Evolutionary conservation across 1,284 basidiomycete species (phyloP).

Genomic region (Vanrija pseudolonga): DNA sequence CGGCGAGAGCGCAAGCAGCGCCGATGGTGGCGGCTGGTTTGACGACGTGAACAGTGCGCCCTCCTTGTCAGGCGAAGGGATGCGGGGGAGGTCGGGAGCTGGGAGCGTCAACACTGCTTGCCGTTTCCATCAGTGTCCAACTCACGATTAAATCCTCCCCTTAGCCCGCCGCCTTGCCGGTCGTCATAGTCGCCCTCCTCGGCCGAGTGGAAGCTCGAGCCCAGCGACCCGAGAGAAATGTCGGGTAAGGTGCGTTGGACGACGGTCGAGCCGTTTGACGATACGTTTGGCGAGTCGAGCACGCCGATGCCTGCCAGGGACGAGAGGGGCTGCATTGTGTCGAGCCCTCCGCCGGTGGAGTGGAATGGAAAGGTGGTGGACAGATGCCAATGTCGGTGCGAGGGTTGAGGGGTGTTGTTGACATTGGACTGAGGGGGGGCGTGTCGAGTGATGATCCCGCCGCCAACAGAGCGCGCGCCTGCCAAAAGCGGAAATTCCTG

Average conservation of each 20-base stretch:
- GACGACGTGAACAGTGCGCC: constrained; percentile 1
- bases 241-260: constrained; percentile 41
- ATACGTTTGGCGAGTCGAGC: constrained; percentile 34
- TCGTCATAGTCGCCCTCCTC: constrained; percentile 31
- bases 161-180: too few species aligned
- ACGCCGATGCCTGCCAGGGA: constrained; percentile 29
- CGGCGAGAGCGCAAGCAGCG: constrained; percentile 32
- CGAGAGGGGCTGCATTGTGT: constrained; percentile 31
- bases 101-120: background rate
- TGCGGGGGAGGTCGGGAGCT: too few species aligned
- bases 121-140: too few species aligned
- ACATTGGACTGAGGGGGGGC: too few species aligned
- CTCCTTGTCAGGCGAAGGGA: too few species aligned
- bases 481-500: too few species aligned
- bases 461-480: too few species aligned
- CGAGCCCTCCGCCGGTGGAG: background rate
- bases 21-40: constrained; percentile 16
- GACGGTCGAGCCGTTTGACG: constrained; percentile 34
- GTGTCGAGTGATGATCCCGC: too few species aligned
- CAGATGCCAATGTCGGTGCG: too few species aligned
- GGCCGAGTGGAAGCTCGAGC: constrained; percentile 44
- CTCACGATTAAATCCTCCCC: too few species aligned
- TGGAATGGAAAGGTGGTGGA: too few species aligned
- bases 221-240: constrained; percentile 45
- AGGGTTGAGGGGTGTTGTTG: background rate